A percentile compares a stretch with the other conserved stretches of the same genome.
Evolutionary conservation across 78 protist species (phyloP).

Genomic region (Cavenderia fasciculata): DNA sequence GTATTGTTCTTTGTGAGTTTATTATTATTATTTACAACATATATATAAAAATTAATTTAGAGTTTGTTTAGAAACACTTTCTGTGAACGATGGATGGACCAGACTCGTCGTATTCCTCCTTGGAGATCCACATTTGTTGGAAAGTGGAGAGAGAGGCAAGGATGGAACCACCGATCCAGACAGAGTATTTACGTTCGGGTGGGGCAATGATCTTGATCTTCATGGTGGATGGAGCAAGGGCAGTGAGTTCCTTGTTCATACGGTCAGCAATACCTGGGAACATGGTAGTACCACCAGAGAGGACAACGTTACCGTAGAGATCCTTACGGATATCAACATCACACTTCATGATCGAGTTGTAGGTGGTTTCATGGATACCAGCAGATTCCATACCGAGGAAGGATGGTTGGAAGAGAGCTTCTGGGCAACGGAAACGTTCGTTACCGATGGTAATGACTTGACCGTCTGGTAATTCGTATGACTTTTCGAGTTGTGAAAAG

Average conservation of each 20-base stretch:
- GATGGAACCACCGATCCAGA: constrained; percentile 98
- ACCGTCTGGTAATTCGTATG: constrained; percentile 94
- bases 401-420: constrained; percentile 91
- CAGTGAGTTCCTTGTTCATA: constrained; percentile 84
- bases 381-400: constrained; percentile 88
- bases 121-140: constrained; percentile 95
- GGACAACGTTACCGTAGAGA: constrained; percentile 93
- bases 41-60: no score
- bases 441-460: constrained; percentile 93
- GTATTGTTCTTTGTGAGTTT: no score
- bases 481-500: constrained; percentile 87
- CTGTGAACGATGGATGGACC: constrained; percentile 93
- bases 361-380: constrained; percentile 91
- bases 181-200: constrained; percentile 96
- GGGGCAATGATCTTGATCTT: constrained; percentile 96
- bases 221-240: constrained; percentile 93
- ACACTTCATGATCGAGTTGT: constrained; percentile 90
- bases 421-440: constrained; percentile 95
- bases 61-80: constrained; percentile 81
- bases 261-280: constrained; percentile 94
- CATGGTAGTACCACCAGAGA: constrained; percentile 97
- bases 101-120: constrained; percentile 93
- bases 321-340: constrained; percentile 96
- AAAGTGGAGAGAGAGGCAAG: constrained; percentile 94
- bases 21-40: no score